Evolutionary conservation across 345 rosid genomes (phyloP), one percentile per base, ranked within the genome.

Genomic region (Barbarea vulgaris): DNA sequence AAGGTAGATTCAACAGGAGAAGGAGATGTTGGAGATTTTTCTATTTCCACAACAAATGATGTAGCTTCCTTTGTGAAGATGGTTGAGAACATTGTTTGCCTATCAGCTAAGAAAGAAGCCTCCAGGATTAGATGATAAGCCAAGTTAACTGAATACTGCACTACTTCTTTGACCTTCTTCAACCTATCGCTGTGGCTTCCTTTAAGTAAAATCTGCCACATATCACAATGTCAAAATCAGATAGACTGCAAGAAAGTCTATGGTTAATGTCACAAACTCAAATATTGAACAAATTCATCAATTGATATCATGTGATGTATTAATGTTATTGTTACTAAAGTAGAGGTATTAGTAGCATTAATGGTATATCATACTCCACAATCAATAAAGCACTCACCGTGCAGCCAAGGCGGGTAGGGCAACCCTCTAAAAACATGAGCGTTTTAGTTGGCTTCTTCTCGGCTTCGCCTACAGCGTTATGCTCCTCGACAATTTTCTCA

Each of bases 91-190:
- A 92, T 95, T 69, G 89, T 82, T 57, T 83, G 82, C 84, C 83
- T 85, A 80, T 95, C 98, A 79, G 87, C 85, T 9, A 95, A 85
- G 79, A 90, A 95, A 59, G 93, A 87, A 59, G 97, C 90, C 88
- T 95, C 99, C n/a, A 95, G 90, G 76, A 89, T 87, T 71, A 95
- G 83, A 84, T 85, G 90, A 81, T 92, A 83, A 36, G 99, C 99
- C 80, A 88, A 69, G 17, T 69, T 76, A 74, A 89, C 88, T 5
- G 90, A 90, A 69, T 75, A 67, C 58, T 88, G 99, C 48, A 92
- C 83, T 77, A 89, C 92, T 69, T 78, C 86, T 83, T 95, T 95
- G 68, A 95, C 74, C 85, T 81, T 90, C 80, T 95, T 95, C 82
- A 95, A 80, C 81, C 81, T 94, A 14, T 87, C 85, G n/a, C 90